Base-by-base conservation (phyloP, 2,329 filamentous ascomycete genomes). In the Cytospora paraplurivora region DNA sequence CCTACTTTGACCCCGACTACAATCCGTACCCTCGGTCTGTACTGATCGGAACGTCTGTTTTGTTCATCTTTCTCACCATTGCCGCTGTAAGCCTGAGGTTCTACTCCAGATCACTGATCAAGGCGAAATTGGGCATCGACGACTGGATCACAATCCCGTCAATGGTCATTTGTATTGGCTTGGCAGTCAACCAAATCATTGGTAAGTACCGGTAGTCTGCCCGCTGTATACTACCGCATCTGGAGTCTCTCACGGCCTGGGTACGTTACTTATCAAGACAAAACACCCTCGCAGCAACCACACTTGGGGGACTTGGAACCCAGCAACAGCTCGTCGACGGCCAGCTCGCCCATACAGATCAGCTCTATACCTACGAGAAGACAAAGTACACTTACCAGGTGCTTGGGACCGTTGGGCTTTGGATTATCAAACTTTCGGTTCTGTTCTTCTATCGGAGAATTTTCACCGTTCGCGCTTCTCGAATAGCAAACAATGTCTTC, bases 361-460 rank as follows among this genome's bases (percentile, higher is more conserved):
- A 57, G 55, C 55, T 57, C 3, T 19, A 34, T 15, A 32, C 47
- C 15, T 57, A 57, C 27, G 55, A 57, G 15, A 27, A 57, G 27
- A 57, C 55, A 17, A 57, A 57, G 17, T 57, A 57, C 15, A 57
- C 55, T 7, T 57, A 47, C 27, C 55, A 57, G 37, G 55, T 57
- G 12, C 55, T 57, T 3, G 55, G 56, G 12, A 51, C 56, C 1
- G 27, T 51, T 32, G 44, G 56, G 11, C 56, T 59, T 12, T 44
- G 56, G 5, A n/a, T 37, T 12, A 49, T 59, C 56, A 59, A 59
- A 44, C 56, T 51, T 17, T 59, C 56, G 17, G 38, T 59, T 6
- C 56, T 59, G 12, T 59, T 51, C n/a, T 59, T 51, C 56, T 51
- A 59, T 32, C 44, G 56, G 33, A 37, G 41, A 13, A 59, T 59